Base-by-base conservation (phyloP, 495 filamentous ascomycete genomes). In the Hypoxylon crocopeplum region DNA sequence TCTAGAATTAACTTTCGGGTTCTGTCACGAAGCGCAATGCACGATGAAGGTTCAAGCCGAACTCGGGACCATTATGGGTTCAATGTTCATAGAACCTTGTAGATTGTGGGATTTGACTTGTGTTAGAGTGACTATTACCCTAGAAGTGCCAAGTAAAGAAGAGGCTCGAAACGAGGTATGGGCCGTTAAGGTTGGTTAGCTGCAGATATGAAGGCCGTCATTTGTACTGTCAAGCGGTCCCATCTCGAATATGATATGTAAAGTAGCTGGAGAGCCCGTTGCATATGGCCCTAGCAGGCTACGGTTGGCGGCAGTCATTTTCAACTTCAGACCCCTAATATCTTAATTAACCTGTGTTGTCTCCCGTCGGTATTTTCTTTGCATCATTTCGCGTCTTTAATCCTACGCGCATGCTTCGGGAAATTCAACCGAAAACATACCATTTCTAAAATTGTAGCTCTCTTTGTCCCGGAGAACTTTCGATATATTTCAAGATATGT, bases 21-120 rank as follows among this genome's bases (percentile, higher is more conserved):
- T 29, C 25, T 51, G 40, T 56, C 59, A 56, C 36, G 10, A 46
- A 52, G 7, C 27, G 33, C 38, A 51, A 48, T 40, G 11, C 22
- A 25, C 11, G 32, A 39, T 24, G 36, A 50, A 62, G 46, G 52
- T 56, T 62, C 33, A 51, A 37, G 47, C 59, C 52, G 51, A 62
- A 19, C 25, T 42, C 27, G 20, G 21, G 17, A 34, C 20, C 20
- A 15, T 44, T 33, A 10, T 37, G 27, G 8, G 3, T 16, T 13
- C n/a, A n/a, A n/a, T n/a, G n/a, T n/a, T n/a, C n/a, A n/a, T 32
- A 12, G 24, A 52, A 57, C n/a, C 27, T 25, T 29, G 20, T 40
- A 37, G 19, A 25, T 33, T 13, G 16, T 13, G 10, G 20, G 24
- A 22, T 44, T 20, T 6, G n/a, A 11, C 36, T 42, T 42, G 32